Evolutionary conservation across 345 rosid genomes (phyloP).

Genomic region (Jatropha curcas): DNA sequence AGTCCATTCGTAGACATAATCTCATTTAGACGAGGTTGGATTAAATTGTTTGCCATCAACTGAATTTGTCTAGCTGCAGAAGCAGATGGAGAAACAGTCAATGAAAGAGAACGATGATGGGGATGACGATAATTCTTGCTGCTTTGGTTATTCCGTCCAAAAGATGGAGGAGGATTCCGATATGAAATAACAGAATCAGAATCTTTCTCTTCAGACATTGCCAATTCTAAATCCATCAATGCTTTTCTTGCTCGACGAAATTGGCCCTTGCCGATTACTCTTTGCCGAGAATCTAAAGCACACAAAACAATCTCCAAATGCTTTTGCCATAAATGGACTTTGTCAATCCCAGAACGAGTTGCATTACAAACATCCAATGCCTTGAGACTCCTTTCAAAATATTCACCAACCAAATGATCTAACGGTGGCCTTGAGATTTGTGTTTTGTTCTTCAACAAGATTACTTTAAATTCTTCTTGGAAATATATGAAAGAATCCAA

Average conservation of each 20-base stretch:
- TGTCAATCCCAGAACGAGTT: constrained; percentile 78
- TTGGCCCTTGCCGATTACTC: constrained; percentile 36
- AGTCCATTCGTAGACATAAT: constrained; percentile 40
- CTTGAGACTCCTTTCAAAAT: constrained; percentile 69
- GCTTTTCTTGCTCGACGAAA: constrained; percentile 45
- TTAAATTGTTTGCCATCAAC: constrained; percentile 30
- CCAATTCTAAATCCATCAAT: constrained; percentile 37
- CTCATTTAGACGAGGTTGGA: constrained; percentile 34
- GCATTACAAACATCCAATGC: constrained; percentile 90
- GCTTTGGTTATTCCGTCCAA: constrained; percentile 27
- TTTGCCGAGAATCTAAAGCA: constrained; percentile 37
- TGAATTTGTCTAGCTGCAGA: constrained; percentile 49
- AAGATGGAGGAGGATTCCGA: constrained; percentile 39
- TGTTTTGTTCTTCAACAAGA: constrained; percentile 29
- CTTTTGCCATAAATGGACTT: constrained; percentile 69
- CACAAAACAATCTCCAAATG: constrained; percentile 61
- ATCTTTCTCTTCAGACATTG: constrained; percentile 46
- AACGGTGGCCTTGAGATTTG: constrained; percentile 30
- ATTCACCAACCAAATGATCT: constrained; percentile 57
- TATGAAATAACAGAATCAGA: constrained; percentile 34
- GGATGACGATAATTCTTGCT: constrained; percentile 16
- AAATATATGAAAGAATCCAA: constrained; percentile 42
- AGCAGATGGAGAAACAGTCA: constrained; percentile 49
- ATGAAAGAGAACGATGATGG: constrained; percentile 44
- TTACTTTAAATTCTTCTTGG: constrained; percentile 41